These are phyloP conservation scores for Tricholomella constricta DNA, from an alignment of 768 basidiomycete genomes.

Conservation along the genomic window DNA sequence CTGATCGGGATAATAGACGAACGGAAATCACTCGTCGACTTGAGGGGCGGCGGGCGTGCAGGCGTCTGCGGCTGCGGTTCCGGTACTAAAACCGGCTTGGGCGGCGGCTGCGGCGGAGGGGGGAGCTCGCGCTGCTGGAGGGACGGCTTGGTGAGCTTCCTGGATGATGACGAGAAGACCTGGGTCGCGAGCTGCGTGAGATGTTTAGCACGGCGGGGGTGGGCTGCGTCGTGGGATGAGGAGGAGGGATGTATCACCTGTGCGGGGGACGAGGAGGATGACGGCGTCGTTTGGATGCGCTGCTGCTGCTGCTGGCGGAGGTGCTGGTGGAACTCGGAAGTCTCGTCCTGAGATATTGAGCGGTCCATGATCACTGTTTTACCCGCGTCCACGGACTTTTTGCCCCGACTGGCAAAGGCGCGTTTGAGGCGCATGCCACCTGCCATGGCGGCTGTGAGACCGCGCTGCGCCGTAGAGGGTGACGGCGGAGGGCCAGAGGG, in stretches of 20 bases:
- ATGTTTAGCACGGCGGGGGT: constrained; percentile 29
- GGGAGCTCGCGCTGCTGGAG: constrained; percentile 6
- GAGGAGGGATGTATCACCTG: constrained; percentile 19
- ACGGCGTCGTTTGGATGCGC: constrained; percentile 25
- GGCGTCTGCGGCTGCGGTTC: background rate
- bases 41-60: constrained; percentile 1
- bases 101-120: constrained; percentile 22
- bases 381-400: constrained; percentile 53
- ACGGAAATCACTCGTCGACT: constrained; percentile 36
- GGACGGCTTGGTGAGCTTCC: constrained; percentile 10
- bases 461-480: constrained; percentile 29
- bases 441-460: constrained; percentile 39
- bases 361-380: constrained; percentile 17
- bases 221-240: background rate
- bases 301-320: constrained; percentile 10
- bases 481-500: constrained; percentile 20
- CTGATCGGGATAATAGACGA: constrained; percentile 57
- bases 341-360: constrained; percentile 7
- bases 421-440: constrained; percentile 58
- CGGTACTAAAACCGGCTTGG: constrained; percentile 11
- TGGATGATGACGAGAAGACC: constrained; percentile 34
- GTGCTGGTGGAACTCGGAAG: background rate
- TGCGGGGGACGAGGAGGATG: constrained; percentile 26
- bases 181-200: constrained; percentile 48
- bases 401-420: constrained; percentile 56